Conservation (phyloP, 352 stramenopile genomes). For the Phytopythium boreale region DNA sequence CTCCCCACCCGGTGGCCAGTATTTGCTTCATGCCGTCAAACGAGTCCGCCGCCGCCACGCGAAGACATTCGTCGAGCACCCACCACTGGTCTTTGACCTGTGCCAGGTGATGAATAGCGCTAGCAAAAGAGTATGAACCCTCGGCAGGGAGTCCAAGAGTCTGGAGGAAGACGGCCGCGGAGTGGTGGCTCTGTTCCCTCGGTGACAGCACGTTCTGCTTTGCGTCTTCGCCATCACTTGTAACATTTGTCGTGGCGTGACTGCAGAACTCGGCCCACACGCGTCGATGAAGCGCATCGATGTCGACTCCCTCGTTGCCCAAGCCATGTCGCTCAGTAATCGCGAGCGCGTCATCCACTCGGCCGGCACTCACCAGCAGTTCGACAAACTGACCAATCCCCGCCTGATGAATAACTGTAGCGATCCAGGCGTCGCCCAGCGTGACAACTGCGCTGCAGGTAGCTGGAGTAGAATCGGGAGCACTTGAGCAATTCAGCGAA, state of each 20-base stretch:
- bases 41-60: slow-evolving; percentile 33
- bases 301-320: slow-evolving; percentile 14
- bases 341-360: slow-evolving; percentile 40
- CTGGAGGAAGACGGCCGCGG: neutral
- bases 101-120: slow-evolving; percentile 41
- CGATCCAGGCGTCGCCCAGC: slow-evolving; percentile 10
- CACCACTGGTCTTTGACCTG: slow-evolving; percentile 42
- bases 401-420: slow-evolving; percentile 19
- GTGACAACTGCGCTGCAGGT: slow-evolving; percentile 4
- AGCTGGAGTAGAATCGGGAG: neutral
- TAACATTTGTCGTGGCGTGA: neutral
- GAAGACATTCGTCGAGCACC: slow-evolving; percentile 45
- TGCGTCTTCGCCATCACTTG: neutral
- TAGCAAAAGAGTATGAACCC: neutral
- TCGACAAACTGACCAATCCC: slow-evolving; percentile 31
- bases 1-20: slow-evolving; percentile 37
- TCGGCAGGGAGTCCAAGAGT: neutral
- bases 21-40: slow-evolving; percentile 58
- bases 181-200: neutral
- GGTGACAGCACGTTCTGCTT: neutral
- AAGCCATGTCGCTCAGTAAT: slow-evolving; percentile 17
- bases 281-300: slow-evolving; percentile 45
- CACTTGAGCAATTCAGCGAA: neutral
- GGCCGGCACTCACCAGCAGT: slow-evolving; percentile 24
- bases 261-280: slow-evolving; percentile 44